phyloP scores from a whole-genome alignment of 805 yeast species.

The Lachancea kluyveri region DNA sequence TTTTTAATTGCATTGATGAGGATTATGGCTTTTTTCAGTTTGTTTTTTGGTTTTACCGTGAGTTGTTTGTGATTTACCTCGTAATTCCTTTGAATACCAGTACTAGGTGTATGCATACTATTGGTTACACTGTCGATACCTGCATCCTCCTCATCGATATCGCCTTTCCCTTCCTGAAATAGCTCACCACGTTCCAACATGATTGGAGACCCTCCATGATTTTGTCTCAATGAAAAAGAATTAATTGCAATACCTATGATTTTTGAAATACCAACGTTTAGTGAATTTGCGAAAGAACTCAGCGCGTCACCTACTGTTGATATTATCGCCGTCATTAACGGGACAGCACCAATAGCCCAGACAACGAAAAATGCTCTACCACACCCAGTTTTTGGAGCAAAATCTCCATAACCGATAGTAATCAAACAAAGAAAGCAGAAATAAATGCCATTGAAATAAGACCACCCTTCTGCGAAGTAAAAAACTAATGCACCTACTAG shows the following conservation, averaged over 20 bases:
- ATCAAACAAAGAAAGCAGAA: conserved; percentile 69
- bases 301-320: conserved; percentile 59
- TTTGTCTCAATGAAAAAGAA: no score
- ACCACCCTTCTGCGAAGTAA: conserved; percentile 58
- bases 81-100: no score
- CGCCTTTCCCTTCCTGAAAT: no score
- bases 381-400: conserved; percentile 52
- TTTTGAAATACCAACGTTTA: conserved; percentile 15
- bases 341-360: conserved; percentile 82
- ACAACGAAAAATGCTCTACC: conserved; percentile 69
- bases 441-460: conserved; percentile 64
- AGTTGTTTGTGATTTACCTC: no score
- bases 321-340: conserved; percentile 77
- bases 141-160: no score
- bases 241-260: conserved; percentile 32
- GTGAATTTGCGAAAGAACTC: conserved; percentile 17
- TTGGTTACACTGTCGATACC: no score
- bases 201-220: no score
- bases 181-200: no score
- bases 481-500: conserved; percentile 68
- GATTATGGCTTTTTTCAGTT: no score
- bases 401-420: conserved; percentile 84
- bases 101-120: no score
- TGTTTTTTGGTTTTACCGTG: no score
- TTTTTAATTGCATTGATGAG: no score